Conservation (phyloP, 345 rosid species). For the Populus ilicifolia region DNA sequence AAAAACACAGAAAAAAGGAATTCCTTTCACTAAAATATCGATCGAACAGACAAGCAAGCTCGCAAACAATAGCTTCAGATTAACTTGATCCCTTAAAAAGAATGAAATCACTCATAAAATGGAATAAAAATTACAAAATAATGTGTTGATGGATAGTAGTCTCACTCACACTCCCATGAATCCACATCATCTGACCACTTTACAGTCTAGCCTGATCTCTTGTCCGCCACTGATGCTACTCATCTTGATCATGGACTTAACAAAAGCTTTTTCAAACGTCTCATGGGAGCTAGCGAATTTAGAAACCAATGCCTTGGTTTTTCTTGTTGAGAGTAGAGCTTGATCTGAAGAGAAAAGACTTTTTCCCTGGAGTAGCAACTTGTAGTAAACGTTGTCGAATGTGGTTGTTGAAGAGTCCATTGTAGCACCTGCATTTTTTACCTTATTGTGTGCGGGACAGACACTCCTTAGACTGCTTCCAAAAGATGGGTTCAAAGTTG, state of each 20-base stretch:
- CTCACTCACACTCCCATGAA: neutral
- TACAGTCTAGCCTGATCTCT: constrained; percentile 75
- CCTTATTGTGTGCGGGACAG: constrained; percentile 60
- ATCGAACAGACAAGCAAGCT: neutral
- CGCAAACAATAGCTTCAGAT: neutral
- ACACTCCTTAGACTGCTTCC: constrained; percentile 46
- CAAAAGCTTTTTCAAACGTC: constrained; percentile 56
- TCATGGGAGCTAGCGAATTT: constrained; percentile 46
- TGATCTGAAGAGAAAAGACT: constrained; percentile 80
- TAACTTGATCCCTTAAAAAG: neutral
- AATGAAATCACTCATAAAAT: neutral
- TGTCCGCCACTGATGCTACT: constrained; percentile 68
- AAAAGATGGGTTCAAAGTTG: constrained; percentile 58
- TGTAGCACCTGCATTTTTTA: constrained; percentile 56
- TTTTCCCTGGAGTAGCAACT: constrained; percentile 60
- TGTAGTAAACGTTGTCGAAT: constrained; percentile 70
- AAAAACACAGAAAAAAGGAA: no score
- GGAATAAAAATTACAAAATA: neutral
- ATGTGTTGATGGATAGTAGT: neutral
- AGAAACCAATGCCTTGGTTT: constrained; percentile 49
- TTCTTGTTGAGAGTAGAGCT: constrained; percentile 48
- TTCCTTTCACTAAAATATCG: no score
- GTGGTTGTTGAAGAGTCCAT: constrained; percentile 39
- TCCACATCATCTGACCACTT: constrained; percentile 25
- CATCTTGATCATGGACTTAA: constrained; percentile 81